Base-by-base conservation (phyloP, 2,329 filamentous ascomycete genomes). In the Dothiorella sarmentorum region DNA sequence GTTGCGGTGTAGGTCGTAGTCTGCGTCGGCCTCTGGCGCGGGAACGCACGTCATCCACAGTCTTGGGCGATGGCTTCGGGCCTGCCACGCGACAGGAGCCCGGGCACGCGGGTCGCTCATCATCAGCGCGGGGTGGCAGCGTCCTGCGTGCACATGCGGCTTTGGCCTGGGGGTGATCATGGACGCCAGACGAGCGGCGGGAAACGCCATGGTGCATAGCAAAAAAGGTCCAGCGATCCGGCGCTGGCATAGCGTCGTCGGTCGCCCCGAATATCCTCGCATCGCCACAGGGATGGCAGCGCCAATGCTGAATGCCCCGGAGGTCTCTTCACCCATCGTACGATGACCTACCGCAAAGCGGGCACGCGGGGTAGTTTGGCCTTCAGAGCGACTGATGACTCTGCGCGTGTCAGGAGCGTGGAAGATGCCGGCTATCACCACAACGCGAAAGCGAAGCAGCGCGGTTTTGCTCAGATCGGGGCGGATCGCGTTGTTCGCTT, bases 321-420 rank as follows among this genome's bases (percentile, higher is more conserved):
- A 27, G 29, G 27, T 53, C 49, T 38, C n/a, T n/a, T n/a, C 26
- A 24, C 10, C 43, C 43, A 53, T 53, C 49, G 49, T 53, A 53
- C 49, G 49, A 53, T 53, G 35, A 15, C 20, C 10, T 5, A 3
- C 17, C 27, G 33, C 49, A 40, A 35, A 22, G n/a, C n/a, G n/a
- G 33, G 49, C 49, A 53, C 49, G 49, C 49, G 49, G 49, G 49
- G 49, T 53, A 53, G 29, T 31, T n/a, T n/a, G 27, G 45, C 45
- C 45, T 49, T 20, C 15, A 15, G 24, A n/a, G n/a, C n/a, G n/a
- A n/a, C n/a, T n/a, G n/a, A n/a, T 45, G 43, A 45, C 43, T 45
- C 43, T 45, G 43, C n/a, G 49, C 35, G 49, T 53, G 49, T 53
- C 49, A 53, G 49, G 49, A 53, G 49, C 49, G 20, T 53, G 49